These are phyloP conservation scores for Candida pseudoviswanathii DNA, from an alignment of 1,139 yeast genomes.

Conservation along the genomic window DNA sequence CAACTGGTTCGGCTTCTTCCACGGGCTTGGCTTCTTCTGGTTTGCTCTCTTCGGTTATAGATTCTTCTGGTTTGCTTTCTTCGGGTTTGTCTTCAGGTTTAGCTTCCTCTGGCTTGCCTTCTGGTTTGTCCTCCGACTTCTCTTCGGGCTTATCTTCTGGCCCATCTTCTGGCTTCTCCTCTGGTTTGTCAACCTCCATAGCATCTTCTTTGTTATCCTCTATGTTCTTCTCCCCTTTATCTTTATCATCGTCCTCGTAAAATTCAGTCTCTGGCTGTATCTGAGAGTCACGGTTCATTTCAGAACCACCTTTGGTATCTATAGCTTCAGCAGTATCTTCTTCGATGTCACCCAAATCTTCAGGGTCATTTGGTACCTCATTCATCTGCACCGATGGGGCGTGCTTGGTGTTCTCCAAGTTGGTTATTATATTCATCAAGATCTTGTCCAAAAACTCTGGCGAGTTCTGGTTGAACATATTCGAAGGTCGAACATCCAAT, in stretches of 20 bases:
- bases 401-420: constrained; percentile 84
- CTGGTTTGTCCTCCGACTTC: too few species aligned
- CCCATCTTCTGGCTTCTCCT: background rate
- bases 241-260: constrained; percentile 63
- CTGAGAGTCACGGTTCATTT: constrained; percentile 74
- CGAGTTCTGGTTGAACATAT: constrained; percentile 95
- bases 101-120: background rate
- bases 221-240: constrained; percentile 43
- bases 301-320: constrained; percentile 92
- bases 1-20: constrained; percentile 27
- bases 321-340: constrained; percentile 74
- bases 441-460: constrained; percentile 91
- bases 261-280: constrained; percentile 69
- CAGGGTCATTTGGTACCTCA: constrained; percentile 81
- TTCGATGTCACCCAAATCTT: constrained; percentile 75
- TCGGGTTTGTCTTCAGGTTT: background rate
- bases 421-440: constrained; percentile 71
- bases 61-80: background rate
- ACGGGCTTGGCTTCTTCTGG: constrained; percentile 72
- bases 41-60: background rate
- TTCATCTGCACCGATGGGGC: constrained; percentile 97
- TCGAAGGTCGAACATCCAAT: constrained; percentile 90
- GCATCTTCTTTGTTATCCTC: constrained; percentile 7
- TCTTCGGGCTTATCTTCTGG: background rate
- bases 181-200: constrained; percentile 76